Evolutionary conservation across 306 rosid species (phyloP).

Genomic region (Argentina anserina): DNA sequence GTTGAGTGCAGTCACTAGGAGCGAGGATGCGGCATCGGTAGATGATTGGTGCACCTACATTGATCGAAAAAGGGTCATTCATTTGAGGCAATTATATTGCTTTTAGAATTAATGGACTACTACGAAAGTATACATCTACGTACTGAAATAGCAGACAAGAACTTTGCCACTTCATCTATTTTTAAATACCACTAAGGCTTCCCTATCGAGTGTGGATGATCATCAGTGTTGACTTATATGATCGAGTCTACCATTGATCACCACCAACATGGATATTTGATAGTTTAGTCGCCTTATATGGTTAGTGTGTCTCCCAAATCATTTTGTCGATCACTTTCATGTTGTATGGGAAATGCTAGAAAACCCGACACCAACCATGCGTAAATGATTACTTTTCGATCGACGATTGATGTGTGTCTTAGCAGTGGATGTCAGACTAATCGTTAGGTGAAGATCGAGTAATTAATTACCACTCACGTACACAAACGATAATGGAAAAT

Average conservation of each 20-base stretch:
- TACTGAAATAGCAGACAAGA: not conserved
- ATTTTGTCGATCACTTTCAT: not conserved
- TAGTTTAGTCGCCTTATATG: not conserved
- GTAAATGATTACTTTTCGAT: not conserved
- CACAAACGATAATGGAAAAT: not conserved
- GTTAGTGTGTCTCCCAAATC: not conserved
- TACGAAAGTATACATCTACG: not conserved
- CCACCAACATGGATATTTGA: not conserved
- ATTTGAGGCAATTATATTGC: not conserved
- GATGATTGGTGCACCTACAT: slow-evolving; percentile 81
- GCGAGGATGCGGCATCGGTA: slow-evolving; percentile 80
- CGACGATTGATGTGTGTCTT: not conserved
- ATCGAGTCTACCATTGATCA: not conserved
- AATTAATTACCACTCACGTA: no score
- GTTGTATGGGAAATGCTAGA: not conserved
- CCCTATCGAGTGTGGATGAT: not conserved
- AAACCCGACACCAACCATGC: no score
- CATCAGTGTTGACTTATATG: not conserved
- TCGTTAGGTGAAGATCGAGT: not conserved
- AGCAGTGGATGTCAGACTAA: not conserved
- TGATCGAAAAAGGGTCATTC: not conserved
- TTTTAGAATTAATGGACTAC: not conserved
- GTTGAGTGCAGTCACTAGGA: slow-evolving; percentile 80
- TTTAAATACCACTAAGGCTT: not conserved
- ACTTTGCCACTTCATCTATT: not conserved